Base-by-base conservation (phyloP, 495 filamentous ascomycete species). In the Friedmanniomyces endolithicus region DNA sequence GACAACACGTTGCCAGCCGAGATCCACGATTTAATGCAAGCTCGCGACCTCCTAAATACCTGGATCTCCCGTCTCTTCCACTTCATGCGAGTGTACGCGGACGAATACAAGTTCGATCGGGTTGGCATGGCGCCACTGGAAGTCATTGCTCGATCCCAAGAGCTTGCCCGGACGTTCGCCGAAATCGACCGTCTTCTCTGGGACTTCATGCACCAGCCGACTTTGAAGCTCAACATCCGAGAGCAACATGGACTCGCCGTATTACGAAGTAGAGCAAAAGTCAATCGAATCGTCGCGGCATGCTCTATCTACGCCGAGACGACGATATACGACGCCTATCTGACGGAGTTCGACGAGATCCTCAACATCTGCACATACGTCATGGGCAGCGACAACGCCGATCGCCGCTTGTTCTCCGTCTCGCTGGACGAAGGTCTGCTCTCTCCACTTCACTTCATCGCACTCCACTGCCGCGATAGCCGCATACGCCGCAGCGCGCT, bases 361-460 rank as follows among this genome's bases (percentile, higher is more conserved):
- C 44, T 59, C 8, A 34, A 25, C 20, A 50, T 55, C 16, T 54
- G 50, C 23, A 41, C 14, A 1, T 45, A 53, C 25, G 31, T 53
- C 43, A 48, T 49, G n/a, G 25, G 34, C n/a, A 54, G 33, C 20
- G 56, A 59, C 33, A 22, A 49, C 1, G 31, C 51, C 14, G 56
- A 59, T 12, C 7, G 35, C 19, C 19, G 43, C 4, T 33, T 59
- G 11, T 49, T 54, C 43, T 54, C 56, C 16, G 50, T 55, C 2
- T 48, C 56, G 14, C 24, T 55, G 23, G 56, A 59, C 37, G 56
- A 59, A 24, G 51, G 56, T 2, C 46, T 59, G 17, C n/a, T 59
- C 2, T 19, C 27, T 17, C 50, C 56, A 8, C 51, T 59, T 17
- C 48, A n/a, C 12, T 59, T 48, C 34, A 19, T 59, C 20, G 56